phyloP scores from a whole-genome alignment of 805 yeast genomes.

The Candida ortonii region DNA sequence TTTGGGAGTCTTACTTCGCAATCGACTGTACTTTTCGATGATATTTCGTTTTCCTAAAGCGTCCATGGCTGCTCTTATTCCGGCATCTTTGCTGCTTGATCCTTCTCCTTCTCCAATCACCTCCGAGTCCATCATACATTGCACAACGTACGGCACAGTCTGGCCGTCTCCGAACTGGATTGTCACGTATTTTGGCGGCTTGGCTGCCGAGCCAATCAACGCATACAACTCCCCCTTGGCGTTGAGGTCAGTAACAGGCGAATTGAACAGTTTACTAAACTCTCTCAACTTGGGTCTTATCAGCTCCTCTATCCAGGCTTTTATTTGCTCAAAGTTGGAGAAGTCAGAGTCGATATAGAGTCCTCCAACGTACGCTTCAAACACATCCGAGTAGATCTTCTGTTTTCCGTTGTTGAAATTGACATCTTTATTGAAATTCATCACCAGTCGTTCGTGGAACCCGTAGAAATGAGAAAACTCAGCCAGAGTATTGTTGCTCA shows the following conservation, averaged over 20 bases:
- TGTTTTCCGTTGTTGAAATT: slow-evolving; percentile 50
- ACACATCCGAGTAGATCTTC: slow-evolving; percentile 82
- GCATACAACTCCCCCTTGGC: slow-evolving; percentile 81
- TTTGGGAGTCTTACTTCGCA: slow-evolving; percentile 54
- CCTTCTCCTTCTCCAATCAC: slow-evolving; percentile 74
- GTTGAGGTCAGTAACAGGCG: slow-evolving; percentile 48
- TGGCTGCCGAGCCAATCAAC: slow-evolving; percentile 70
- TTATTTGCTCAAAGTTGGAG: slow-evolving; percentile 45
- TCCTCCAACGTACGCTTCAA: slow-evolving; percentile 94
- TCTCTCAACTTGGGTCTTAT: slow-evolving; percentile 44
- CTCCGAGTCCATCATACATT: slow-evolving; percentile 63
- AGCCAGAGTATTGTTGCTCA: slow-evolving; percentile 68
- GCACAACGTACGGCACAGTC: slow-evolving; percentile 56
- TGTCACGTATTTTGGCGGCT: slow-evolving; percentile 57
- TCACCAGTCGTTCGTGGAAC: slow-evolving; percentile 54
- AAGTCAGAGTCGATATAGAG: slow-evolving; percentile 53
- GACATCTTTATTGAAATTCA: slow-evolving; percentile 37
- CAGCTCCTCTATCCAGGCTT: slow-evolving; percentile 54
- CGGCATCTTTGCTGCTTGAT: slow-evolving; percentile 69
- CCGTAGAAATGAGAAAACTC: slow-evolving; percentile 70
- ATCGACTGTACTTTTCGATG: slow-evolving; percentile 60
- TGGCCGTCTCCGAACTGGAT: slow-evolving; percentile 46
- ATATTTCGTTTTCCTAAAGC: slow-evolving; percentile 59
- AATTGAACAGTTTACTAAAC: slow-evolving; percentile 18
- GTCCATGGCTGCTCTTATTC: slow-evolving; percentile 78